Conservation (phyloP, 2,329 filamentous ascomycete species). For the Fusarium scirpi region DNA sequence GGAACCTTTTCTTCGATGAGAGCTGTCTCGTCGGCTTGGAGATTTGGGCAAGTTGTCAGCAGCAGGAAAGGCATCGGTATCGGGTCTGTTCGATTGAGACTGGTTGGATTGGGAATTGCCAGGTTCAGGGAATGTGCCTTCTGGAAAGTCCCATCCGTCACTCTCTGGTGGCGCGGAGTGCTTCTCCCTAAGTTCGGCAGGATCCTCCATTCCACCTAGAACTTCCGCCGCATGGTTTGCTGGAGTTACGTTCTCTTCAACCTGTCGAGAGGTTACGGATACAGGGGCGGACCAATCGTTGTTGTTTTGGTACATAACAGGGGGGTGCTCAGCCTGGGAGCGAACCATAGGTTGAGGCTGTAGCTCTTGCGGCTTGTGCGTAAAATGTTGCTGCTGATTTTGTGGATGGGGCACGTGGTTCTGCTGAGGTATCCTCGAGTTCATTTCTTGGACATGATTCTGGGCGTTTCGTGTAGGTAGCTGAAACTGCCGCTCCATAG, state of each 20-base stretch:
- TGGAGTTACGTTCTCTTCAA: conserved; percentile 51
- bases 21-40: conserved; percentile 74
- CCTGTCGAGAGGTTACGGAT: conserved; percentile 51
- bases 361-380: conserved; percentile 53
- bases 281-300: conserved; percentile 53
- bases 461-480: conserved; percentile 59
- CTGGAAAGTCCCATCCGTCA: conserved; percentile 95
- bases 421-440: conserved; percentile 65
- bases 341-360: conserved; percentile 65
- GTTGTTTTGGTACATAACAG: conserved; percentile 54
- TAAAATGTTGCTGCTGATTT: conserved; percentile 51
- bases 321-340: conserved; percentile 62
- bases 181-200: conserved; percentile 62
- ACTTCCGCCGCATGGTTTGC: conserved; percentile 57
- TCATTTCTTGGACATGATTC: conserved; percentile 69
- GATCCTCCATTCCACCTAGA: conserved; percentile 54
- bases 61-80: conserved; percentile 88
- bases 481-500: conserved; percentile 56
- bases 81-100: conserved; percentile 73
- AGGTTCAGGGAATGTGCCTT: conserved; percentile 73
- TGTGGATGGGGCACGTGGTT: conserved; percentile 71
- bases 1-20: conserved; percentile 84
- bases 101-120: conserved; percentile 60
- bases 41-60: conserved; percentile 86
- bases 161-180: conserved; percentile 61